Evolutionary conservation across 148 eudicot species (phyloP).

Genomic region (Vaccinium myrtillus): DNA sequence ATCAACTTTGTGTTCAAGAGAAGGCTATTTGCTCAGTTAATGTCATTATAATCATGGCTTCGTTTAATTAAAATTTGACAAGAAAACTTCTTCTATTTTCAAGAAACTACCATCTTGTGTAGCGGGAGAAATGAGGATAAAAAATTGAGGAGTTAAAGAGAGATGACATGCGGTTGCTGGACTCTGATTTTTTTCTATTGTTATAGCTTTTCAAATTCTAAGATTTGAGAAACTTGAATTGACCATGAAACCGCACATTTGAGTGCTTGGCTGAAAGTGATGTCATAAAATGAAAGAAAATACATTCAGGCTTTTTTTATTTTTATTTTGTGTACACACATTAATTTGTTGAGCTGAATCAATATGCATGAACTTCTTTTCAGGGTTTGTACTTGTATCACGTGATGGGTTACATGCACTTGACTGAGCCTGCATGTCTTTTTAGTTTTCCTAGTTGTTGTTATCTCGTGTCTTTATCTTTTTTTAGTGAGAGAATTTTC

Average conservation of each 20-base stretch:
- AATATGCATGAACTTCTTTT: too few species aligned
- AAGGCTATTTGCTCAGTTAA: background rate
- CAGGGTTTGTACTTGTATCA: background rate
- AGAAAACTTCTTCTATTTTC: background rate
- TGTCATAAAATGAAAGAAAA: background rate
- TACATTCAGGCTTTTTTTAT: background rate
- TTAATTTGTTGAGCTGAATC: background rate
- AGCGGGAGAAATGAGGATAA: background rate
- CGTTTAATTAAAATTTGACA: background rate
- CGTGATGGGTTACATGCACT: background rate
- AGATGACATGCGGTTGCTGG: background rate
- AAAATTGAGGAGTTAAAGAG: background rate
- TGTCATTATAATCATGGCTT: background rate
- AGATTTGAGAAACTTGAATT: background rate
- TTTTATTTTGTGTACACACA: background rate
- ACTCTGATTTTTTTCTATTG: background rate
- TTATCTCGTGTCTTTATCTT: background rate
- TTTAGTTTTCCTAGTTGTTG: background rate
- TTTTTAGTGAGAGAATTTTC: background rate
- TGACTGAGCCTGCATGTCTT: background rate
- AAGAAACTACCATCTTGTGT: background rate
- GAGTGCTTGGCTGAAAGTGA: background rate
- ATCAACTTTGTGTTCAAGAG: background rate
- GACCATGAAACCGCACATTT: background rate
- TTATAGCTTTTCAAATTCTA: background rate